These are phyloP conservation scores for Rubia peregrina DNA, from an alignment of 305 asterid genomes.

Conservation along the genomic window DNA sequence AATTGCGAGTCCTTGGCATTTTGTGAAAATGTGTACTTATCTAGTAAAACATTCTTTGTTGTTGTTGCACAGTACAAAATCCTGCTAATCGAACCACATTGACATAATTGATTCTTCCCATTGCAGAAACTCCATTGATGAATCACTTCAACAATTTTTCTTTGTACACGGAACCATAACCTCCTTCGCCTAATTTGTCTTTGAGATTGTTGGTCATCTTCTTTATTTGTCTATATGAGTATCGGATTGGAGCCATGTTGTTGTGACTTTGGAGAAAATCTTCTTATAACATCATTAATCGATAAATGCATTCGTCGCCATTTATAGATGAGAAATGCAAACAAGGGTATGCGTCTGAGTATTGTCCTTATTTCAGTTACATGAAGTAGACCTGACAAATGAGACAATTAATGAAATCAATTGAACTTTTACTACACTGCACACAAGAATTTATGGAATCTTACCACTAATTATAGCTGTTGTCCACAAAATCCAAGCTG, in stretches of 20 bases:
- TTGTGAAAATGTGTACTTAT: neutral
- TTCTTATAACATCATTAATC: neutral
- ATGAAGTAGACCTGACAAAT: no score
- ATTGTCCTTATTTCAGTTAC: neutral
- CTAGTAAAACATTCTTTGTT: neutral
- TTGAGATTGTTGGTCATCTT: constrained; percentile 1
- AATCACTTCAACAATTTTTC: neutral
- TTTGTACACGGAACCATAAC: constrained; percentile 4
- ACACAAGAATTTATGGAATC: no score
- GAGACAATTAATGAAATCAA: no score
- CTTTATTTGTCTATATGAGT: constrained; percentile 2
- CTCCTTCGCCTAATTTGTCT: constrained; percentile 5
- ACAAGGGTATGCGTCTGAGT: neutral
- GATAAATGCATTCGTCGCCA: neutral
- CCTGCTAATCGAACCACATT: neutral
- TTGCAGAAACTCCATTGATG: neutral
- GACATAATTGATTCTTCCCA: neutral
- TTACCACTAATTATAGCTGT: no score
- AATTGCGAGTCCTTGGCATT: neutral
- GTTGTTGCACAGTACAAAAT: constrained; percentile 5
- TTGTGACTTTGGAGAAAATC: neutral
- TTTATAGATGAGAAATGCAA: neutral
- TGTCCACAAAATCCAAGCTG: no score
- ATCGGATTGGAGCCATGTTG: neutral
- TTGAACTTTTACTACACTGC: no score